phyloP scores from a whole-genome alignment of 306 rosid genomes.

The Pueraria montana region DNA sequence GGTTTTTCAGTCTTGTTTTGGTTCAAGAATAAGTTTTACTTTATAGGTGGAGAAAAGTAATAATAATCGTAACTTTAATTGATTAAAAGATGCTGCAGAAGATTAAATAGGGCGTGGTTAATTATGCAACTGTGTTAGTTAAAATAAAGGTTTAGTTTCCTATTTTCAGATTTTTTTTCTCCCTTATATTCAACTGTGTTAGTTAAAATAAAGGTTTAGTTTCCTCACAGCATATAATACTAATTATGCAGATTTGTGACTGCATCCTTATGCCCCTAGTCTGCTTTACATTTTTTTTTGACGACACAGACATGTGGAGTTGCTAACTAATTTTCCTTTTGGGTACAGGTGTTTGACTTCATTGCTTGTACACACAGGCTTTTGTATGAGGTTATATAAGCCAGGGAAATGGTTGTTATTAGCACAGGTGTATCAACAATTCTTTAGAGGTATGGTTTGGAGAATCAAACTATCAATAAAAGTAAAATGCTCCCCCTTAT shows the following conservation, averaged over 20 bases:
- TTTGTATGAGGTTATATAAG: slow-evolving; percentile 90
- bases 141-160: no score
- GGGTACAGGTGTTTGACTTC: slow-evolving; percentile 92
- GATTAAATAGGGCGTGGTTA: no score
- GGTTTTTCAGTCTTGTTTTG: no score
- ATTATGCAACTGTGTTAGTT: no score
- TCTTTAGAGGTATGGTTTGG: slow-evolving; percentile 76
- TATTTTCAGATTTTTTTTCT: no score
- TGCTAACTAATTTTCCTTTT: slow-evolving; percentile 49
- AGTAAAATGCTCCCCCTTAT: slow-evolving; percentile 5
- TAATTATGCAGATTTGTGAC: slow-evolving; percentile 48
- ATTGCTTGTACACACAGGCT: slow-evolving; percentile 91
- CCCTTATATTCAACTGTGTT: no score
- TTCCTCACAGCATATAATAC: no score
- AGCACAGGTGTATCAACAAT: slow-evolving; percentile 86
- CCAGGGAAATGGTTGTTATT: slow-evolving; percentile 99
- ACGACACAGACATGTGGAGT: slow-evolving; percentile 22
- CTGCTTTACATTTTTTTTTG: slow-evolving; percentile 19
- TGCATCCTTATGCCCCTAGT: slow-evolving; percentile 14
- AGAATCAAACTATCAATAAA: slow-evolving; percentile 2
- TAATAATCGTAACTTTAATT: no score
- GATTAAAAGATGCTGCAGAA: no score
- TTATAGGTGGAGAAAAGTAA: no score
- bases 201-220: no score
- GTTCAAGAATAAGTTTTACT: no score